These are phyloP conservation scores for Spencermartinsiella europaea DNA, from an alignment of 805 yeast genomes.

Conservation along the genomic window DNA sequence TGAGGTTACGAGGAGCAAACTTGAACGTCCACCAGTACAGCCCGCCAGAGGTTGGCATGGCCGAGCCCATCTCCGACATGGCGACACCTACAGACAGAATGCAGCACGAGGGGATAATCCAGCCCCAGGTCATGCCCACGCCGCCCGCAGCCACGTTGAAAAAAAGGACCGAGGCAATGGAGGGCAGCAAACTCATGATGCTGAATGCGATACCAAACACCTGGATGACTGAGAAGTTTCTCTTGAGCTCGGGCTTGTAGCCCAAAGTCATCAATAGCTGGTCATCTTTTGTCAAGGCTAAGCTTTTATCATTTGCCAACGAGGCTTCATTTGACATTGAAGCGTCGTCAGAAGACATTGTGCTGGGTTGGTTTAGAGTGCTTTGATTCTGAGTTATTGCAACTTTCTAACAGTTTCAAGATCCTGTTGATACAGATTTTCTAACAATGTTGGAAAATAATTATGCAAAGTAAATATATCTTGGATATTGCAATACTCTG, in stretches of 20 bases:
- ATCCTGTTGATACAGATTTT: too few species aligned
- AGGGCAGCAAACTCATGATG: slow-evolving; percentile 61
- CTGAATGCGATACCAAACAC: slow-evolving; percentile 69
- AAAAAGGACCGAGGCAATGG: slow-evolving; percentile 51
- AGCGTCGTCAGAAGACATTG: too few species aligned
- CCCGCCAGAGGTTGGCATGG: slow-evolving; percentile 75
- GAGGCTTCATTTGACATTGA: neutral
- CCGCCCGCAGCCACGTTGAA: slow-evolving; percentile 60
- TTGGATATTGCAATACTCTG: too few species aligned
- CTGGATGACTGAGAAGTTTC: slow-evolving; percentile 57
- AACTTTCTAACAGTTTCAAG: too few species aligned
- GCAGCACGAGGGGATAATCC: slow-evolving; percentile 55
- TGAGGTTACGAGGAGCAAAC: slow-evolving; percentile 52
- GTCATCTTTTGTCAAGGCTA: slow-evolving; percentile 24
- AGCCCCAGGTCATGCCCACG: slow-evolving; percentile 65
- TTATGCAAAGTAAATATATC: too few species aligned
- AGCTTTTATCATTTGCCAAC: neutral
- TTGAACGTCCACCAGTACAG: slow-evolving; percentile 64
- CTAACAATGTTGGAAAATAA: too few species aligned
- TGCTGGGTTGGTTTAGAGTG: neutral
- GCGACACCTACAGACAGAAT: slow-evolving; percentile 55
- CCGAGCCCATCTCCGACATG: slow-evolving; percentile 61
- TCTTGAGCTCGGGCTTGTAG: slow-evolving; percentile 60
- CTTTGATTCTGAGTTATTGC: neutral
- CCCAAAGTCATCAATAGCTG: slow-evolving; percentile 47